Evolutionary conservation across 176 grass and related monocot genomes (phyloP), one percentile per base, ranked within the genome.

Genomic region (Oryza glaberrima): DNA sequence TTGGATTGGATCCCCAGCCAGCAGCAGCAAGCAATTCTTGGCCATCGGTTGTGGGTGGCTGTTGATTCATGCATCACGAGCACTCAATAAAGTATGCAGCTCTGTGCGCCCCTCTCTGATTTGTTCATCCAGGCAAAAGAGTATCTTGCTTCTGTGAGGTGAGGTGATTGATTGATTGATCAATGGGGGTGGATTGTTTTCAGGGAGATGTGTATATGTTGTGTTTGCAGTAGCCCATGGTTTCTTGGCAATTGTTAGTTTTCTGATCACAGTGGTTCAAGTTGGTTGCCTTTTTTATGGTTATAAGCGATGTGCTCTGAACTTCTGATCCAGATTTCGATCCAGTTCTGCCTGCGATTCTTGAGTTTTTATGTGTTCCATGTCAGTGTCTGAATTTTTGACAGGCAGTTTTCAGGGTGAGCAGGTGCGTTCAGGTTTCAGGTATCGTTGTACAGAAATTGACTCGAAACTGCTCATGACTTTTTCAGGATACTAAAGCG

Each of bases 31-130:
- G 66, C 34, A 19, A 79, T 79, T 78, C 64, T 5, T 44, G 77
- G 43, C 56, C 61, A 30, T 52, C 35, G 43, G 43, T 28, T 49
- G 69, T 74, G 84, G 40, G 84, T 74, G 84, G 84, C 46, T 74
- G 77, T 58, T 52, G 61, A 52, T 84, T 69, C 64, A 52, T 30
- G 65, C 72, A 76, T 67, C 20, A 84, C 20, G 63, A 43, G 14
- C 82, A 69, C 40, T 41, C 72, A 83, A 83, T 83, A 83, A 67
- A 76, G 44, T 76, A 68, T 43, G 72, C 34, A 15, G 15, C 10
- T 69, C 78, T 52, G 5, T 40, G 76, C 30, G 30, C 30, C 30
- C 74, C 69, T 60, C 75, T 17, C 28, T 41, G 83, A 66, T 81
- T 84, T 69, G 77, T 60, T 80, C 67, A 16, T 79, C 7, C 73